These are phyloP conservation scores for Neltuma alba DNA, from an alignment of 306 rosid genomes.

Conservation along the genomic window DNA sequence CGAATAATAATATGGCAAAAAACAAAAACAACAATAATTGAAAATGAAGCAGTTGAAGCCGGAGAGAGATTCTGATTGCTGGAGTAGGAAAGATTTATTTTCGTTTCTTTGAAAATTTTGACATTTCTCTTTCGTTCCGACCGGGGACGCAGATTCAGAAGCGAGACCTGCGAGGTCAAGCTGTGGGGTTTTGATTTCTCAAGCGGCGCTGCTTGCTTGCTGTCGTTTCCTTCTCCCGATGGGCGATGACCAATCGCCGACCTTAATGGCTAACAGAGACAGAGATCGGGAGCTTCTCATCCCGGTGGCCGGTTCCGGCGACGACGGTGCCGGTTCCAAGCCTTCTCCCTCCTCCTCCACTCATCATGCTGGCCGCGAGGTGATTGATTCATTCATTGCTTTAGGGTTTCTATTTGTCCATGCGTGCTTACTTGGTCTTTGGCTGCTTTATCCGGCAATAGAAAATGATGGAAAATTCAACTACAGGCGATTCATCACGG, in stretches of 20 bases:
- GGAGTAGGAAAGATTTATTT: not conserved
- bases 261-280: constrained; percentile 64
- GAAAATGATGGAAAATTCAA: not conserved
- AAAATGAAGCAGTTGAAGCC: not conserved
- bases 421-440: not conserved
- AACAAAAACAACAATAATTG: not conserved
- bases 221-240: constrained; percentile 32
- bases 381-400: constrained; percentile 23
- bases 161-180: not conserved
- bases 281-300: constrained; percentile 94
- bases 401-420: constrained; percentile 37
- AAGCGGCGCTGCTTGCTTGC: constrained; percentile 44
- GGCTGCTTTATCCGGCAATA: not conserved
- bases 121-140: not conserved
- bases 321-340: constrained; percentile 54
- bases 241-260: constrained; percentile 75
- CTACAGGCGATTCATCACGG: not conserved
- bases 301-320: constrained; percentile 65
- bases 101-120: not conserved
- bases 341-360: constrained; percentile 57
- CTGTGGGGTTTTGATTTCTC: constrained; percentile 8
- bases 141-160: constrained; percentile 9
- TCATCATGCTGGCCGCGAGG: constrained; percentile 83
- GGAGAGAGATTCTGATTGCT: not conserved
- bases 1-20: not conserved